Conservation (phyloP, 805 yeast species). For the Hanseniaspora nectarophila region DNA sequence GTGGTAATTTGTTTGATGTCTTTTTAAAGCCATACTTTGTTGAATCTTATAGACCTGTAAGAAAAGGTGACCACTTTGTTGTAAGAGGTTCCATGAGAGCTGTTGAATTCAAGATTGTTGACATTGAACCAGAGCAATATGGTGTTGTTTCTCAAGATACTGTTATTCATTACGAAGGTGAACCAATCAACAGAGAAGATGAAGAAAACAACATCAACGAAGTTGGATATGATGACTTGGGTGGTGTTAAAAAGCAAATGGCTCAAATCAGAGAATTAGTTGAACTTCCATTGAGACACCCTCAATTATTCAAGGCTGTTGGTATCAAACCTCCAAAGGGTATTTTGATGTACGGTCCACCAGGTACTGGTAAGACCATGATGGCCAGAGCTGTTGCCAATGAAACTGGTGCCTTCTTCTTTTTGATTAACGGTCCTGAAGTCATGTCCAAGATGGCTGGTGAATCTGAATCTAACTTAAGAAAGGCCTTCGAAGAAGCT, state of each 20-base stretch:
- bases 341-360: conserved; percentile 96
- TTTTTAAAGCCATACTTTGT: conserved; percentile 95
- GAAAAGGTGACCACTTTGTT: conserved; percentile 91
- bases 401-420: conserved; percentile 98
- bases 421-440: conserved; percentile 96
- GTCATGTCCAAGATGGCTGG: conserved; percentile 99
- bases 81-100: conserved; percentile 99
- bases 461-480: conserved; percentile 90
- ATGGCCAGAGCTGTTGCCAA: conserved; percentile 99
- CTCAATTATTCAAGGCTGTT: conserved; percentile 91
- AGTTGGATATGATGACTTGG: conserved; percentile 97
- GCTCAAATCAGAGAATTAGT: conserved; percentile 98
- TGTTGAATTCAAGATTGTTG: conserved; percentile 96
- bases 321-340: conserved; percentile 99
- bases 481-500: conserved; percentile 98
- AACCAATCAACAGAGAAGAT: conserved; percentile 94
- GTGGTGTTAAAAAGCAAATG: conserved; percentile 98
- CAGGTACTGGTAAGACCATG: conserved; percentile 98
- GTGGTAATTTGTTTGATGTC: conserved; percentile 92
- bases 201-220: conserved; percentile 94
- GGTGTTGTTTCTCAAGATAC: conserved; percentile 99
- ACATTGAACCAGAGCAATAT: conserved; percentile 92
- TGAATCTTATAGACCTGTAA: conserved; percentile 96
- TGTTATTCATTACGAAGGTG: conserved; percentile 96
- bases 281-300: conserved; percentile 95